Base-by-base conservation (phyloP, 331 rosid genomes). In the Arachis monticola region DNA sequence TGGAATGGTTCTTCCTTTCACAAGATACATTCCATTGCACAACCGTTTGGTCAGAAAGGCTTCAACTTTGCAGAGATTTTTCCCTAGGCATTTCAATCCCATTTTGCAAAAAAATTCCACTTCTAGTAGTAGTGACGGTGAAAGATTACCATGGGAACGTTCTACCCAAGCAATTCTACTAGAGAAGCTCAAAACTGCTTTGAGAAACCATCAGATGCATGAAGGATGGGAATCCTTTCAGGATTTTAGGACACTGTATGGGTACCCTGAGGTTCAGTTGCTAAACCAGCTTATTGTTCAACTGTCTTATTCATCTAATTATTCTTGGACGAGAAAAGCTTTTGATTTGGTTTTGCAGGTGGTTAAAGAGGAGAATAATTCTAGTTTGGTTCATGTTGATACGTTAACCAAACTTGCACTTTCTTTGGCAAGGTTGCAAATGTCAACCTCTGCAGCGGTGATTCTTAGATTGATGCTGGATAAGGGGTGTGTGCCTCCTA, bases 141-240 rank as follows among this genome's bases (percentile, higher is more conserved):
- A 70, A 60, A 85, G 80, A 82, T 66, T 94, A 44, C 47, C 85
- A 61, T 94, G 97, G 96, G 99, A 82, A 81, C 95, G 89, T 83
- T 91, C 96, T 31, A 83, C 93, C 63, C 73, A 67, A 73, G 79
- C 71, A 10, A 79, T 82, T 66, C 58, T 94, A 65, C 52, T 81
- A 87, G 78, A 70, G 68, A 92, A 85, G 84, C 85, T 94, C 3
- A 74, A 92, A 86, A 38, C 2, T 56, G 79, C 92, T 57, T 78
- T 94, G 85, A 84, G 85, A 74, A 82, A 77, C 73, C 82, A 77
- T 50, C 84, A 81, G 76, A 65, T 85, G n/a, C 78, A 72, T 59
- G 98, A 91, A 74, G 92, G 90, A 12, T 90, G 96, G 93, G 88
- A 84, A n/a, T 81, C 75, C 3, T 94, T 91, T 82, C 74, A 65